Evolutionary conservation across 768 basidiomycete genomes (phyloP).

Genomic region (Leccinellum luteum): DNA sequence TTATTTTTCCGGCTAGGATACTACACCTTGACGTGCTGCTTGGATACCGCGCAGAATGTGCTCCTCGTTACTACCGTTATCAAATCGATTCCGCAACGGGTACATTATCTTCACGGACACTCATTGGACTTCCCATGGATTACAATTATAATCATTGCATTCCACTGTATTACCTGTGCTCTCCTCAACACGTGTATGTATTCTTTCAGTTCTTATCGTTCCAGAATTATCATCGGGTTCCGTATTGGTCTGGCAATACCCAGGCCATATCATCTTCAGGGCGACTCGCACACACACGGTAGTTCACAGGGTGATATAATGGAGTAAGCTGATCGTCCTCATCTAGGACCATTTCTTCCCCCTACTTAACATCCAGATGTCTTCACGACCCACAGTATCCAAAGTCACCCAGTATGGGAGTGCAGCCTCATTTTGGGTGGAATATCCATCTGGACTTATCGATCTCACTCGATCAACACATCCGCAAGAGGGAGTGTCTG

Average conservation of each 20-base stretch:
- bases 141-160: conserved; percentile 6
- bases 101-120: conserved; percentile 20
- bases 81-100: conserved; percentile 10
- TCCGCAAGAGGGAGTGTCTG: conserved; percentile 25
- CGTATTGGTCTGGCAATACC: not conserved
- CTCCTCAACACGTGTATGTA: conserved; percentile 7
- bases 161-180: not conserved
- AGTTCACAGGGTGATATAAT: conserved; percentile 2
- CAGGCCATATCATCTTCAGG: not conserved
- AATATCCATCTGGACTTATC: conserved; percentile 62
- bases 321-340: conserved; percentile 1
- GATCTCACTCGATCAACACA: conserved; percentile 54
- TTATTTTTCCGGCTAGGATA: conserved; percentile 6
- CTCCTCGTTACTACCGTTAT: conserved; percentile 9
- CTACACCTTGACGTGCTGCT: conserved; percentile 8
- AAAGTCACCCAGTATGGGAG: conserved; percentile 53
- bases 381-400: conserved; percentile 43
- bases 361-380: conserved; percentile 33
- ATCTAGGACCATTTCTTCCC: not conserved
- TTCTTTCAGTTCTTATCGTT: conserved; percentile 12
- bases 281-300: not conserved
- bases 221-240: conserved; percentile 5
- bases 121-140: conserved; percentile 14
- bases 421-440: conserved; percentile 59
- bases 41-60: conserved; percentile 18